phyloP scores from a whole-genome alignment of 352 stramenopile genomes.

The Globisporangium nunn region DNA sequence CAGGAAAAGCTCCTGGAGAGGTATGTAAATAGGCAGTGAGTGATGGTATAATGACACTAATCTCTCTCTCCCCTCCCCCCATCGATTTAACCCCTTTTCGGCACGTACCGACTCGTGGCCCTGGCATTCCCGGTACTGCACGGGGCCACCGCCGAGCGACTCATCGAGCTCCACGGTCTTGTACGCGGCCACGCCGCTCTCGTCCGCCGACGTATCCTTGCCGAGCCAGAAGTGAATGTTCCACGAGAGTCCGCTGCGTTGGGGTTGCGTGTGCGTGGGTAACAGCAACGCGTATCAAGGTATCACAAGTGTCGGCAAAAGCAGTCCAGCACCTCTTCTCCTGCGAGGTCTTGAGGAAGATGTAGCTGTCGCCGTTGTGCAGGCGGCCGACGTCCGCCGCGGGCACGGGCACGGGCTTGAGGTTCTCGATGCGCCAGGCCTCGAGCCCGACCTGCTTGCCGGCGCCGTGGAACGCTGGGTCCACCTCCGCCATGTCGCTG shows the following conservation, averaged over 20 bases:
- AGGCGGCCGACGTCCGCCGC: conserved; percentile 79
- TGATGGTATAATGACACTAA: neutral
- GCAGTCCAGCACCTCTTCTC: conserved; percentile 22
- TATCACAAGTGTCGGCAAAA: neutral
- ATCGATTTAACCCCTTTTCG: neutral
- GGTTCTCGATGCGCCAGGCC: conserved; percentile 81
- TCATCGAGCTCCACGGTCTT: conserved; percentile 97
- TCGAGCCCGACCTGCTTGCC: conserved; percentile 64
- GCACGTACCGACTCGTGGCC: conserved; percentile 52
- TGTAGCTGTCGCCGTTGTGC: conserved; percentile 95
- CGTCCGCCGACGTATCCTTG: conserved; percentile 86
- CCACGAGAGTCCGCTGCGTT: conserved; percentile 52
- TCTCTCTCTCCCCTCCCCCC: too few relatives aligned
- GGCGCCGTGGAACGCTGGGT: conserved; percentile 48
- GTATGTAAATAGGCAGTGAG: neutral
- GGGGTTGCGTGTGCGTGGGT: neutral
- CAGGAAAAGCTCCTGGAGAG: conserved; percentile 81
- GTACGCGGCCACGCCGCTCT: conserved; percentile 93
- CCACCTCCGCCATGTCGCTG: conserved; percentile 42
- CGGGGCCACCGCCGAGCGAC: conserved; percentile 78
- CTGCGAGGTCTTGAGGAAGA: conserved; percentile 88
- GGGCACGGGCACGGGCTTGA: conserved; percentile 56
- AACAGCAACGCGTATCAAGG: neutral
- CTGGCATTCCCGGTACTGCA: conserved; percentile 90
- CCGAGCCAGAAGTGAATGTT: conserved; percentile 97